Evolutionary conservation across 75 land plant genomes (phyloP), one percentile per base, ranked within the genome.

Genomic region (Larix kaempferi): DNA sequence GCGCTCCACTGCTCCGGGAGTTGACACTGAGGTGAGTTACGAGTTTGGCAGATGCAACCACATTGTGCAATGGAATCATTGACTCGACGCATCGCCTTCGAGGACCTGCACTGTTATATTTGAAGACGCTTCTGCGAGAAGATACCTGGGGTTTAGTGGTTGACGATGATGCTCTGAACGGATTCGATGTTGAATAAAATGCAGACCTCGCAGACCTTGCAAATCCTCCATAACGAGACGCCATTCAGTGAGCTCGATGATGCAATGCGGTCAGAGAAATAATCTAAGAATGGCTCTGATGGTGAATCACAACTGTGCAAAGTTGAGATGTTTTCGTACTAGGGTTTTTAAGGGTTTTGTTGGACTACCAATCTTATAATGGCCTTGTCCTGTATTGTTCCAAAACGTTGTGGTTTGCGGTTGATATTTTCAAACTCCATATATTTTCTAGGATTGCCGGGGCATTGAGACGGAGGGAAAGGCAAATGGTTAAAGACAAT

Each of bases 21-120:
- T 74, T 35, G 26, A 79, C 19, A 77, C 87, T 88, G 33, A 91
- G 81, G 72, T 88, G 81, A 7, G 91, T 88, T 56, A 82, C 85
- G 84, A 91, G 81, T 79, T 88, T 82, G 37, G 90, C 93, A 33
- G 60, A 74, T 10, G 93, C 93, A 17, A 88, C 93, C 29, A 83
- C 89, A 57, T 85, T 88, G 82, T 91, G 93, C 6, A 91, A 82
- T 1, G 93, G 93, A 61, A 86, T 66, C 78, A 88, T 69, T 12
- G 90, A 86, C 80, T 79, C 79, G 2, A 74, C 78, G 62, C 86
- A 59, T 66, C 87, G 84, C 41, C 71, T 29, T 3, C 71, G 35
- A 6, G 44, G 44, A 2, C 22, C 39, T 29, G 44, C 71, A 67
- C 39, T 67, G 6, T 67, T 21, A 37, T 35, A 67, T 11, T 39